These are phyloP conservation scores for Diplodia seriata DNA, from an alignment of 2,329 filamentous ascomycete genomes.

Conservation along the genomic window DNA sequence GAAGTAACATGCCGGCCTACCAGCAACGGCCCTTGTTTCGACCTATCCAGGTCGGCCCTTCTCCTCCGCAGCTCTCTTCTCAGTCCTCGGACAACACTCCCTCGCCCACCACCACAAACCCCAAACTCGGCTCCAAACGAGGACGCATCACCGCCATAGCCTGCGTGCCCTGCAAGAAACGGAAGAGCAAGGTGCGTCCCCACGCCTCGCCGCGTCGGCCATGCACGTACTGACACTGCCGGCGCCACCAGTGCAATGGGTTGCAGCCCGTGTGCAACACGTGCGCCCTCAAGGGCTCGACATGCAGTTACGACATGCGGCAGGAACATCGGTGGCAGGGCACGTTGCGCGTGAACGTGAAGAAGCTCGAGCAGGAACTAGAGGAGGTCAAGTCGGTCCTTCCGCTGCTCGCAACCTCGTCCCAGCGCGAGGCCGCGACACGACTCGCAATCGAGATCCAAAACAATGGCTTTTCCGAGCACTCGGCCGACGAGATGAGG, in stretches of 20 bases:
- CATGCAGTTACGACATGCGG: constrained; percentile 48
- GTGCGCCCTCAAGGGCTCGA: constrained; percentile 48
- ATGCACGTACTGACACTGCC: constrained; percentile 32
- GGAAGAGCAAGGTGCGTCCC: constrained; percentile 47
- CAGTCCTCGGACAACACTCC: constrained; percentile 32
- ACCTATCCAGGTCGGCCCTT: constrained; percentile 33
- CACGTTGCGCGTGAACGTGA: constrained; percentile 47
- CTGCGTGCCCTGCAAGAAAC: constrained; percentile 49
- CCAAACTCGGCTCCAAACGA: constrained; percentile 31
- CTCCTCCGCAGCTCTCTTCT: constrained; percentile 31
- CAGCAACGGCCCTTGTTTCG: constrained; percentile 32
- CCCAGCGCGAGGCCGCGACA: constrained; percentile 45
- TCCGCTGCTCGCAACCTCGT: constrained; percentile 44
- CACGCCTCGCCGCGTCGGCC: background rate
- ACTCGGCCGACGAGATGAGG: constrained; percentile 47
- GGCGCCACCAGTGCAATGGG: constrained; percentile 44
- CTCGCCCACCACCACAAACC: constrained; percentile 31
- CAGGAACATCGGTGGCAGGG: constrained; percentile 50
- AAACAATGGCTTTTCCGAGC: constrained; percentile 48
- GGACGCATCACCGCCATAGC: constrained; percentile 47
- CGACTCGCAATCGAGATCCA: constrained; percentile 47
- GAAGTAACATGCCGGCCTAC: constrained; percentile 30
- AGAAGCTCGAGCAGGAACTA: constrained; percentile 47
- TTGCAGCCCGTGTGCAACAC: constrained; percentile 50
- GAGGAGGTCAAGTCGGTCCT: constrained; percentile 50